Evolutionary conservation across 345 rosid genomes (phyloP).

Genomic region (Erucastrum elatum): DNA sequence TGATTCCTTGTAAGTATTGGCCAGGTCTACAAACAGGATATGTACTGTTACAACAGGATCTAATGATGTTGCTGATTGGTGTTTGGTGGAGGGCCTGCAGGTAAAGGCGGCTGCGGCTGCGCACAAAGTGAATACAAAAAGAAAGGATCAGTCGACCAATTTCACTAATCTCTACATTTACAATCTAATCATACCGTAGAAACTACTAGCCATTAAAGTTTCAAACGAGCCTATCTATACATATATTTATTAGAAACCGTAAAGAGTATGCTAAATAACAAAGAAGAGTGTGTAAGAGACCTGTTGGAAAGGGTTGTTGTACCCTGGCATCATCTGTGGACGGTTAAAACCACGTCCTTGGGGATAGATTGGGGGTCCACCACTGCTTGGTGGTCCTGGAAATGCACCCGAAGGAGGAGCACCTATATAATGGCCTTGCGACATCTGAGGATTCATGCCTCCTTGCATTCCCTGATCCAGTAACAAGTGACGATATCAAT

Average conservation of each 20-base stretch:
- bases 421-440: slow-evolving; percentile 84
- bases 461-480: slow-evolving; percentile 82
- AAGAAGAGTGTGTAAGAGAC: slow-evolving; percentile 13
- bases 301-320: slow-evolving; percentile 78
- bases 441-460: slow-evolving; percentile 65
- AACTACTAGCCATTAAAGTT: not conserved
- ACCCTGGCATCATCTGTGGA: slow-evolving; percentile 84
- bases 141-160: not conserved
- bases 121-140: not conserved
- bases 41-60: slow-evolving; percentile 27
- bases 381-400: slow-evolving; percentile 73
- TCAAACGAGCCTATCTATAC: not conserved
- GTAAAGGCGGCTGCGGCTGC: slow-evolving; percentile 38
- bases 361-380: slow-evolving; percentile 81
- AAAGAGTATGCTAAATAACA: not conserved
- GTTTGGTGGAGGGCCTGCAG: slow-evolving; percentile 39
- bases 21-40: slow-evolving; percentile 26
- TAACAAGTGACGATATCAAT: not conserved
- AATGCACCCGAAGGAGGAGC: slow-evolving; percentile 64
- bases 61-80: slow-evolving; percentile 37
- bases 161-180: not conserved
- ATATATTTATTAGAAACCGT: not conserved
- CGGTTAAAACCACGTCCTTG: slow-evolving; percentile 81
- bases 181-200: slow-evolving; percentile 5
- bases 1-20: not conserved